A percentile compares a stretch with the other conserved stretches of the same genome.
Evolutionary conservation across 495 filamentous ascomycete genomes (phyloP).

Genomic region (Tuber borchii): DNA sequence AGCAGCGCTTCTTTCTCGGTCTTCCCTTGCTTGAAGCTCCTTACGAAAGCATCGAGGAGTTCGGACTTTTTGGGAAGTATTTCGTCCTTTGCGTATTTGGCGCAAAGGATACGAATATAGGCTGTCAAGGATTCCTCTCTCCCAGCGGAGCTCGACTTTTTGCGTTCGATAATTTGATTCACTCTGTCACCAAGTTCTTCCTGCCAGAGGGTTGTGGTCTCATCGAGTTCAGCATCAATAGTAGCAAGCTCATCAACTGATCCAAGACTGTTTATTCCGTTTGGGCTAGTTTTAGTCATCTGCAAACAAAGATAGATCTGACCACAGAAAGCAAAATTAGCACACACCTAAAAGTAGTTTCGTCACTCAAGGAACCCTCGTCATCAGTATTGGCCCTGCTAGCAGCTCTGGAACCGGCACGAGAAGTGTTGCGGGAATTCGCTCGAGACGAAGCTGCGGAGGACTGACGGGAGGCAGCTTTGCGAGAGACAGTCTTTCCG

Average conservation of each 20-base stretch:
- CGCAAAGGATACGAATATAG: constrained; percentile 66
- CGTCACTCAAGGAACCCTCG: constrained; percentile 67
- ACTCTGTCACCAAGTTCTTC: constrained; percentile 65
- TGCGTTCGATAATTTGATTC: constrained; percentile 76
- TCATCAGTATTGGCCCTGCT: constrained; percentile 68
- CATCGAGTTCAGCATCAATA: constrained; percentile 50
- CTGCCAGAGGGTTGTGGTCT: constrained; percentile 54
- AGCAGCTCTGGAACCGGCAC: constrained; percentile 51
- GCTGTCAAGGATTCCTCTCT: constrained; percentile 64
- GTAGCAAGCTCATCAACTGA: constrained; percentile 53
- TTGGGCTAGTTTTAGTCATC: constrained; percentile 6
- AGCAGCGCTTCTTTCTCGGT: constrained; percentile 67
- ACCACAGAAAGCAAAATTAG: constrained; percentile 5
- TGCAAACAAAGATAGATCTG: constrained; percentile 34
- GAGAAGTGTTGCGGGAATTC: constrained; percentile 58
- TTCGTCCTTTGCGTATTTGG: constrained; percentile 64
- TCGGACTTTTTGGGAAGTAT: constrained; percentile 57
- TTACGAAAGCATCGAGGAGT: constrained; percentile 63
- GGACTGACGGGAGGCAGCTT: constrained; percentile 67
- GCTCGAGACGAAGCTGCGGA: constrained; percentile 59
- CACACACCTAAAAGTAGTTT: constrained; percentile 61
- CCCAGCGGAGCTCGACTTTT: constrained; percentile 71
- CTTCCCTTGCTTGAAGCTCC: constrained; percentile 63
- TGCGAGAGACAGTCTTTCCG: constrained; percentile 87
- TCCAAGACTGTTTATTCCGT: constrained; percentile 45